These are phyloP conservation scores for Phragmites australis DNA, from an alignment of 176 grass and related monocot species.

Conservation along the genomic window DNA sequence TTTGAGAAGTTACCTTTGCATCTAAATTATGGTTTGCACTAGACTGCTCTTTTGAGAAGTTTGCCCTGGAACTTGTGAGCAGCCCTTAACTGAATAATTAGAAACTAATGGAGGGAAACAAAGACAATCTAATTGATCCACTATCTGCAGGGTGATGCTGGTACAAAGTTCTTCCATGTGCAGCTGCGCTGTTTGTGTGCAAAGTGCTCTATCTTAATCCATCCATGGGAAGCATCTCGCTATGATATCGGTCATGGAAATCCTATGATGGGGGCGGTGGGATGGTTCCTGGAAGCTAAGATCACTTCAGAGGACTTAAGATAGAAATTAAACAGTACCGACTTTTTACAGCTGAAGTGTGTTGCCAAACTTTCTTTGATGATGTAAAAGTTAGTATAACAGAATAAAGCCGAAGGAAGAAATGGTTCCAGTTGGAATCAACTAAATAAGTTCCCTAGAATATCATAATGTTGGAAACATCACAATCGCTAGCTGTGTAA, in stretches of 20 bases:
- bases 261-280: background rate
- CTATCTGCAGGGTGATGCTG: background rate
- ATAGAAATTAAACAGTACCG: background rate
- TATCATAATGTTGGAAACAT: background rate
- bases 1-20: too few relatives aligned
- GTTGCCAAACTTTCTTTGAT: background rate
- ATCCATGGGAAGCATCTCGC: conserved; percentile 19
- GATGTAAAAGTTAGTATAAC: background rate
- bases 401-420: background rate
- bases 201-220: conserved; percentile 26
- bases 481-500: too few relatives aligned
- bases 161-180: conserved; percentile 40
- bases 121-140: conserved; percentile 33
- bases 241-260: too few relatives aligned
- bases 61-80: conserved; percentile 13
- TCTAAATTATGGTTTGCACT: too few relatives aligned
- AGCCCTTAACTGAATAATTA: background rate
- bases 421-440: background rate
- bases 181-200: conserved; percentile 27
- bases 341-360: background rate
- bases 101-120: conserved; percentile 32
- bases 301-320: background rate
- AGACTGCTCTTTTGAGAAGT: too few relatives aligned
- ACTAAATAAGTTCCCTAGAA: conserved; percentile 5
- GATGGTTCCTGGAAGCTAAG: conserved; percentile 30